A percentile compares a stretch with the other conserved stretches of the same genome.
These are phyloP conservation scores for Fusarium succisae DNA, from an alignment of 2,329 filamentous ascomycete genomes.

Conservation along the genomic window DNA sequence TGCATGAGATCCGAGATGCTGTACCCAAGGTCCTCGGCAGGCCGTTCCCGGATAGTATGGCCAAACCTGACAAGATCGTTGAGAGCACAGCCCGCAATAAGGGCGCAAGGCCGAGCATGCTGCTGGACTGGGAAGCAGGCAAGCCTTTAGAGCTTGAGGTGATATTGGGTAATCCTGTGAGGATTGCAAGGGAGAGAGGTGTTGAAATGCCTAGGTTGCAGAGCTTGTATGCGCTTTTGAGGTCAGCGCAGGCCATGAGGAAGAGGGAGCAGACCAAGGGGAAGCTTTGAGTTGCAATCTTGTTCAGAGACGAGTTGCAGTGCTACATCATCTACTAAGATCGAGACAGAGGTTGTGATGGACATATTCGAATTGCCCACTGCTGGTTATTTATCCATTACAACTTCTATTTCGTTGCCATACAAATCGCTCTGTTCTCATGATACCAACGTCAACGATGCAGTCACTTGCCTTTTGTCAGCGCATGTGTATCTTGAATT, in stretches of 20 bases:
- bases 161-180: slow-evolving; percentile 75
- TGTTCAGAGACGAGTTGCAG: neutral
- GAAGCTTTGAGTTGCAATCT: slow-evolving; percentile 7
- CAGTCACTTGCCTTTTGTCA: neutral
- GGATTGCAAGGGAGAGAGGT: slow-evolving; percentile 69
- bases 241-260: slow-evolving; percentile 65
- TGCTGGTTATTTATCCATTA: neutral
- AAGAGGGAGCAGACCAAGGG: slow-evolving; percentile 56
- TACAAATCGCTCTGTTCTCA: neutral
- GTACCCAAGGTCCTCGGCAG: slow-evolving; percentile 70
- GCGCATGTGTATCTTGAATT: neutral
- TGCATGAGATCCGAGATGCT: slow-evolving; percentile 74
- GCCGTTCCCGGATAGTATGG: slow-evolving; percentile 66
- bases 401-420: neutral
- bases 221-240: slow-evolving; percentile 72
- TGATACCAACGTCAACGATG: neutral
- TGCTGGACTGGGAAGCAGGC: slow-evolving; percentile 74
- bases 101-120: slow-evolving; percentile 73
- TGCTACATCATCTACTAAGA: neutral
- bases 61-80: slow-evolving; percentile 69
- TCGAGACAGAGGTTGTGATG: neutral
- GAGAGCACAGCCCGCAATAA: slow-evolving; percentile 70
- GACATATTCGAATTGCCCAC: neutral
- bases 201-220: slow-evolving; percentile 74
- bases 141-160: slow-evolving; percentile 76